A percentile compares a stretch with the other conserved stretches of the same genome.
phyloP scores from a whole-genome alignment of 78 protist species.

The Dictyostelium capitatum region DNA sequence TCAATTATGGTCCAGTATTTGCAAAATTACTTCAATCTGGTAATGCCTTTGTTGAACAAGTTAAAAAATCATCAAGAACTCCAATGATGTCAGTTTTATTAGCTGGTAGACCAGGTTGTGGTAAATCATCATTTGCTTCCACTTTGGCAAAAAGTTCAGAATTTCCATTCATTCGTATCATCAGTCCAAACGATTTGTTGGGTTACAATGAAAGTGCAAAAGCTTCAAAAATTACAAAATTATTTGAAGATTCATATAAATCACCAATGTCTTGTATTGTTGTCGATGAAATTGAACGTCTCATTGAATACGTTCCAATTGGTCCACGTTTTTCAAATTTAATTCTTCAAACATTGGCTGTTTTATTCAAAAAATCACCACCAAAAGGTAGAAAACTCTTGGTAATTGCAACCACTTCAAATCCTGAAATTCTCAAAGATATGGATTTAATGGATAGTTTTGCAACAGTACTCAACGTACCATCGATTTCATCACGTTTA shows the following conservation, averaged over 20 bases:
- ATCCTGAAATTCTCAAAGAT: constrained; percentile 32
- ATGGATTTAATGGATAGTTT: constrained; percentile 88
- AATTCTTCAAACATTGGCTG: constrained; percentile 95
- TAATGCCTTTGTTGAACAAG: constrained; percentile 82
- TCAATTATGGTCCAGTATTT: constrained; percentile 83
- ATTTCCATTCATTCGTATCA: constrained; percentile 95
- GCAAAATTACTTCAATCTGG: constrained; percentile 78
- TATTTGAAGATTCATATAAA: constrained; percentile 98
- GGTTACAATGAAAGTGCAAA: constrained; percentile 90
- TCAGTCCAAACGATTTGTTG: constrained; percentile 91
- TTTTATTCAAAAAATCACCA: constrained; percentile 89
- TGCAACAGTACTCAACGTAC: constrained; percentile 52
- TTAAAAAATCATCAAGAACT: constrained; percentile 80
- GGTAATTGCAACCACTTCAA: constrained; percentile 95
- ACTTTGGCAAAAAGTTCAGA: constrained; percentile 87
- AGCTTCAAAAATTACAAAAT: constrained; percentile 83
- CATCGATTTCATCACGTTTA: constrained; percentile 25
- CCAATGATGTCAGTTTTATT: constrained; percentile 92
- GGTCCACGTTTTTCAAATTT: constrained; percentile 98
- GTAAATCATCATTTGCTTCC: constrained; percentile 98
- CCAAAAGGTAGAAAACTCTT: constrained; percentile 93
- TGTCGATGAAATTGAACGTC: constrained; percentile 97
- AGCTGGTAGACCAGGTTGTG: constrained; percentile 92
- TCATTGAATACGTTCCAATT: constrained; percentile 95
- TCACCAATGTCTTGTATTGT: constrained; percentile 94